Conservation (phyloP, 2,329 filamentous ascomycete species). For the Neonectria neomacrospora region DNA sequence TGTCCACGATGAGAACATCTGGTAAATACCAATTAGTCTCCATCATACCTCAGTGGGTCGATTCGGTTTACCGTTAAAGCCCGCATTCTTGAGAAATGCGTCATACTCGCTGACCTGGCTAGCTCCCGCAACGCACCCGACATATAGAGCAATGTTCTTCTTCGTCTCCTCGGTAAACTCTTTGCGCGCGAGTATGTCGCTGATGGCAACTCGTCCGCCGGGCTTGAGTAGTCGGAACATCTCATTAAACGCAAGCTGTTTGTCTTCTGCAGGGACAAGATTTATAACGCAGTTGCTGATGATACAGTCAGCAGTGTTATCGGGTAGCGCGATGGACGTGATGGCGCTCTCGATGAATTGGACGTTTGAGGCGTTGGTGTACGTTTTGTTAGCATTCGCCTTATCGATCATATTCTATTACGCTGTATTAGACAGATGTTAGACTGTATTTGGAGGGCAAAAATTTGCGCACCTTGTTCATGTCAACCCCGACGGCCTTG, state of each 20-base stretch:
- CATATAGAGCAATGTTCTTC: constrained; percentile 63
- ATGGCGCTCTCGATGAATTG: constrained; percentile 64
- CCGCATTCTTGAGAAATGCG: constrained; percentile 59
- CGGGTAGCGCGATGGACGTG: constrained; percentile 46
- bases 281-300: constrained; percentile 74
- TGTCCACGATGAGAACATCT: constrained; percentile 56
- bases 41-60: background rate
- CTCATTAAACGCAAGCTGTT: constrained; percentile 65
- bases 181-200: constrained; percentile 67
- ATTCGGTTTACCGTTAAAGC: constrained; percentile 57
- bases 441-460: background rate
- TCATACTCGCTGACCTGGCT: constrained; percentile 64
- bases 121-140: constrained; percentile 70
- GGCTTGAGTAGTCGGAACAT: constrained; percentile 67
- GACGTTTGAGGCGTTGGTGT: constrained; percentile 55
- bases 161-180: constrained; percentile 60
- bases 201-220: constrained; percentile 67
- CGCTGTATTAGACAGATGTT: background rate
- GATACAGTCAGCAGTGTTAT: constrained; percentile 57
- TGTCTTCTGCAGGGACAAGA: constrained; percentile 64
- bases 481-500: constrained; percentile 67
- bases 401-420: constrained; percentile 64
- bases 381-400: constrained; percentile 57
- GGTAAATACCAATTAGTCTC: background rate
- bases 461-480: constrained; percentile 60